Base-by-base conservation (phyloP, 208 protist genomes). In the Trypanosoma melophagium region DNA sequence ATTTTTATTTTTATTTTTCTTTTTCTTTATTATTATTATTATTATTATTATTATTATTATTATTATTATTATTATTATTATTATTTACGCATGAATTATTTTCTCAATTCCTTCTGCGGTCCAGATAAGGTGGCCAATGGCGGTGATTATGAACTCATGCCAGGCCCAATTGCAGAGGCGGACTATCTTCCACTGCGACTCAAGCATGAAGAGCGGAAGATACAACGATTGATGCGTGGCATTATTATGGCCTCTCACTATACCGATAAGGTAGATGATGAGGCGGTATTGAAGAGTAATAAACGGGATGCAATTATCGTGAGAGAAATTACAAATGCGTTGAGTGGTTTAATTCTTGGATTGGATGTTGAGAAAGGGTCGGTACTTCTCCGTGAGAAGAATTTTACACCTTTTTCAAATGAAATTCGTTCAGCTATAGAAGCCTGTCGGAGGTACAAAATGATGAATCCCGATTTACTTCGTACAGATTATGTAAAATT, bases 401-500 rank as follows among this genome's bases (percentile, higher is more conserved):
- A 95, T 63, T 90, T 94, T 66, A 71, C 62, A n/a, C 74, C 79
- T 13, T 92, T 93, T 69, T 64, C 78, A 74, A 62, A 70, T 16
- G 78, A 90, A 28, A 90, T 96, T 45, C 71, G 75, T 28, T 65
- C 76, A 17, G 78, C 87, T 0, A 79, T 97, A 59, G 91, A 97
- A 77, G 81, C 91, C 54, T 94, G 77, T 58, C 72, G 95, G 42
- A 81, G 95, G 44, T 96, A 96, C 66, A 98, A 98, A 69, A 97
- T 97, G 57, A 97, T 97, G 93, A 98, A 98, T 74, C 93, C 93
- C 1, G 95, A 98, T 69, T 76, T 95, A 75, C 86, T 98, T 69
- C 88, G 95, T 49, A 92, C 82, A 42, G 89, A 95, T 66, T 98
- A 98, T 66, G 92, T 93, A 25, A 97, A 97, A 76, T 93, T 97